Percentiles rank a stretch among this genome's conserved stretches.
Evolutionary conservation across 169 alveolate genomes (phyloP).

Genomic region (Cryptosporidium tyzzeri): DNA sequence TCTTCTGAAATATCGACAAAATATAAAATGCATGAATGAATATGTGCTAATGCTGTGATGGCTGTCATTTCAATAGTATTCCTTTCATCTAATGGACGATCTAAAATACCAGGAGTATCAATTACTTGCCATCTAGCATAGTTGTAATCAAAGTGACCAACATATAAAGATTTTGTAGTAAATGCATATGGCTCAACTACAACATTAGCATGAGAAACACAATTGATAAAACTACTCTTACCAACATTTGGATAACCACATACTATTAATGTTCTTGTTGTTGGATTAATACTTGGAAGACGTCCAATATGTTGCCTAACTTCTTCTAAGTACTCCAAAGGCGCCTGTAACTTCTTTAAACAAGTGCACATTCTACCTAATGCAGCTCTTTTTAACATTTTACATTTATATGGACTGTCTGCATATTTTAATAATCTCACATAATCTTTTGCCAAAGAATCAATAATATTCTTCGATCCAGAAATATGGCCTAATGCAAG

Average conservation of each 20-base stretch:
- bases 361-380: slow-evolving; percentile 98
- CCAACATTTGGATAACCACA: slow-evolving; percentile 99
- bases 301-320: slow-evolving; percentile 97
- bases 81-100: slow-evolving; percentile 97
- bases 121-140: slow-evolving; percentile 97
- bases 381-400: slow-evolving; percentile 97
- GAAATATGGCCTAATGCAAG: slow-evolving; percentile 97
- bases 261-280: slow-evolving; percentile 92
- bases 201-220: slow-evolving; percentile 96
- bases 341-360: slow-evolving; percentile 93
- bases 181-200: slow-evolving; percentile 99
- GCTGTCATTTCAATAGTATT: slow-evolving; percentile 99
- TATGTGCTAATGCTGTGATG: slow-evolving; percentile 98
- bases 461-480: slow-evolving; percentile 92
- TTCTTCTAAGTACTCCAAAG: slow-evolving; percentile 97
- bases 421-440: slow-evolving; percentile 96
- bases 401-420: slow-evolving; percentile 96
- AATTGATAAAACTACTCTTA: slow-evolving; percentile 96
- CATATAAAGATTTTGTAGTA: slow-evolving; percentile 98
- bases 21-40: slow-evolving; percentile 90
- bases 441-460: slow-evolving; percentile 96
- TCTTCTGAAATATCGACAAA: slow-evolving; percentile 95
- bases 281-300: slow-evolving; percentile 96
- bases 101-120: slow-evolving; percentile 99
- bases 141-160: slow-evolving; percentile 99